Base-by-base conservation (phyloP, 1,284 basidiomycete genomes). In the Cystobasidium pallidum region DNA sequence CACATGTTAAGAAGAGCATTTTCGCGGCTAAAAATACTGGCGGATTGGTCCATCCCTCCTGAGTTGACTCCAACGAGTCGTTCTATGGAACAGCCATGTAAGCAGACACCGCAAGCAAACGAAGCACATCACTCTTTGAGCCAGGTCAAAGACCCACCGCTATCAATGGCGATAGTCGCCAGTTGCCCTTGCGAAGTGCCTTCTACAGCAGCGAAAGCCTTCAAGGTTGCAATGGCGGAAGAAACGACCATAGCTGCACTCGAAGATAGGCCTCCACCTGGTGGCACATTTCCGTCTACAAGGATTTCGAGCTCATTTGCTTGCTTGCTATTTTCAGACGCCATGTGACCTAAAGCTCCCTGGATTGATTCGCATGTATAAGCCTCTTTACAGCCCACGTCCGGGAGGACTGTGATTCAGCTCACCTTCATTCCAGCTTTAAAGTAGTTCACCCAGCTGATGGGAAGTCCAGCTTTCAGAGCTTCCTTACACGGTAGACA, bases 211-310 rank as follows among this genome's bases (percentile, higher is more conserved):
- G 87, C 75, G 13, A 73, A 43, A 15, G 75, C 61, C 34, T 78
- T 67, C 36, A 93, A 82, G 78, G 92, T 90, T 0, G 88, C 86
- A 43, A 94, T 83, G 0, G 90, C 90, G 36, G 89, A 90, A 0
- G 89, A 88, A 17, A 92, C 90, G 39, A 91, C 90, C 86, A 93
- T 89, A 0, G 91, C 91, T 0, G 90, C 89, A 4, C 81, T 82
- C n/a, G 80, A 89, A 86, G 89, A 91, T 3, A 94, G 82, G 0
- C 91, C 91, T 17, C 70, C 2, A 89, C 89, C 92, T 2, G 89
- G 86, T 1, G 91, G 91, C 0, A 94, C 89, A 11, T 87, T 86
- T 1, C 92, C 92, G 2, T 87, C 86, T 26, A 92, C 86, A 3
- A 92, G 83, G 19, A 91, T 78, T 76, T 92, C 87, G 10, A 88